A percentile compares a stretch with the other conserved stretches of the same genome.
These are phyloP conservation scores for Globisporangium spiculum DNA, from an alignment of 352 stramenopile species.

Conservation along the genomic window DNA sequence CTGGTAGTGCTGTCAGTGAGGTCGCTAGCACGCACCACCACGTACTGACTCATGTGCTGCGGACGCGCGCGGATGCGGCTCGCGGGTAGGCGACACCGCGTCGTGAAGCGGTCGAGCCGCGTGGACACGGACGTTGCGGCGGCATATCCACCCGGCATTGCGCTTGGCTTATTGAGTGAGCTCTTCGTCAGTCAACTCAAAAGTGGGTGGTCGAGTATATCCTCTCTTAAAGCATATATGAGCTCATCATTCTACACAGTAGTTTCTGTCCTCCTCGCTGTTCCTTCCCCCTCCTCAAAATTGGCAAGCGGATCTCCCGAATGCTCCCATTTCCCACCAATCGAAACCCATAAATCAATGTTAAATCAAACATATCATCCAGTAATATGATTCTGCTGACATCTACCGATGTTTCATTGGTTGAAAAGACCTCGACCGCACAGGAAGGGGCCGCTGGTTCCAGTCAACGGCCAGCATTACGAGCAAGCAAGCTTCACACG, in stretches of 20 bases:
- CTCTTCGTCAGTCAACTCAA: neutral
- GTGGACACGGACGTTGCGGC: constrained; percentile 9
- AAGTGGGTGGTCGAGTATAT: neutral
- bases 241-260: neutral
- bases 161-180: neutral
- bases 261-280: neutral
- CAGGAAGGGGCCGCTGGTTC: neutral
- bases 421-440: neutral
- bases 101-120: constrained; percentile 49
- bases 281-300: neutral
- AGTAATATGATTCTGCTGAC: neutral
- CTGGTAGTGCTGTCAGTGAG: neutral
- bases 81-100: constrained; percentile 47
- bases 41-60: constrained; percentile 32
- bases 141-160: constrained; percentile 11
- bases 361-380: neutral
- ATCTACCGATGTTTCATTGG: neutral
- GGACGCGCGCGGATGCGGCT: constrained; percentile 28
- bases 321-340: neutral
- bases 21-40: constrained; percentile 19
- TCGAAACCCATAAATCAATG: neutral
- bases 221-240: neutral
- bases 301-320: neutral
- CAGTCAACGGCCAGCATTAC: constrained; percentile 13
- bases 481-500: constrained; percentile 3